Percentiles rank a stretch among this genome's conserved stretches.
phyloP scores from a whole-genome alignment of 352 stramenopile species.

The Phytopythium cucurbitacearum region DNA sequence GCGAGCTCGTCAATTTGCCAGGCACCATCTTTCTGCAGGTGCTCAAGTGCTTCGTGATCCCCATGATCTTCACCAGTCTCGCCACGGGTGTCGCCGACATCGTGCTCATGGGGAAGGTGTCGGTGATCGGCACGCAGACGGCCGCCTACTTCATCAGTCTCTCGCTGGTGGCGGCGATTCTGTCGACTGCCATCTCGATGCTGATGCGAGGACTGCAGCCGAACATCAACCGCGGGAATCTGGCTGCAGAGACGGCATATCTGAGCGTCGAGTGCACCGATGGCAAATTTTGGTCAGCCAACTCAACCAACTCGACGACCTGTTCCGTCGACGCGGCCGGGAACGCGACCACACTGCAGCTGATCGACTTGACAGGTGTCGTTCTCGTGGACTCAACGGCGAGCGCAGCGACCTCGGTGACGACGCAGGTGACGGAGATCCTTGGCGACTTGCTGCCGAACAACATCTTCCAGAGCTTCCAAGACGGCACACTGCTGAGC shows the following conservation, averaged over 20 bases:
- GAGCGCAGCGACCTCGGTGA: conserved; percentile 1
- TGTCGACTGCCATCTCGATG: conserved; percentile 3
- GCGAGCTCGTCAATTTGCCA: conserved; percentile 16
- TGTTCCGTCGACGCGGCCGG: background rate
- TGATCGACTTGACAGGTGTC: conserved; percentile 6
- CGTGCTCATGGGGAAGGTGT: conserved; percentile 12
- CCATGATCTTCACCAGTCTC: conserved; percentile 15
- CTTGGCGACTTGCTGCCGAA: conserved; percentile 9
- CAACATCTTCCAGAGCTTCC: conserved; percentile 20
- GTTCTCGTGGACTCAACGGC: conserved; percentile 1
- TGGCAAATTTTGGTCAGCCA: conserved; percentile 2
- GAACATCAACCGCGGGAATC: conserved; percentile 4
- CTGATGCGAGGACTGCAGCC: conserved; percentile 2
- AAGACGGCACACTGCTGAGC: conserved; percentile 10
- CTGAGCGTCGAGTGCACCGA: conserved; percentile 5
- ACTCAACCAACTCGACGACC: background rate
- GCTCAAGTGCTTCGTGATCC: conserved; percentile 32
- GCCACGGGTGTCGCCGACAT: conserved; percentile 7
- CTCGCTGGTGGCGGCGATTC: conserved; percentile 1
- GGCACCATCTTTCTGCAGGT: conserved; percentile 26
- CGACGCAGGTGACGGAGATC: conserved; percentile 11
- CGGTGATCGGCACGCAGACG: conserved; percentile 6
- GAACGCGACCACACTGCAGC: conserved; percentile 5
- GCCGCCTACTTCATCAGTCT: conserved; percentile 7
- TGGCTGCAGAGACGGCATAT: conserved; percentile 11